Evolutionary conservation across 352 stramenopile species (phyloP), one percentile per base, ranked within the genome.

Genomic region (Globisporangium heterothallicum): DNA sequence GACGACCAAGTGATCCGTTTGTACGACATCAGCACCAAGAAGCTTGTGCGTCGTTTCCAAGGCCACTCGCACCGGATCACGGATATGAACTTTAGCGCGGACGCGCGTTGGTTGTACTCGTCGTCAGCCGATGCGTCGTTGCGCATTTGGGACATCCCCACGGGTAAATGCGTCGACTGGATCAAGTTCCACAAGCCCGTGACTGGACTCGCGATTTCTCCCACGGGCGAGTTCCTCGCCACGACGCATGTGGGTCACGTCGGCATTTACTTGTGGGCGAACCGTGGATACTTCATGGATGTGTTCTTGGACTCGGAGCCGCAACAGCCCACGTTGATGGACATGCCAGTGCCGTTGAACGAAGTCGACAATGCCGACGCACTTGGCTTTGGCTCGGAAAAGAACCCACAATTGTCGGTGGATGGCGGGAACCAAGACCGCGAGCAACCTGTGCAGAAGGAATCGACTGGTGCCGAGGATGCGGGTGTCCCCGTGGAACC

Each of bases 231-330:
- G 66, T 98, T 97, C 65, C 59, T 99, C 16, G 90, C 92, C 29
- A 99, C 95, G n/a, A 96, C 87, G 8, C 94, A 98, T 64, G 75
- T 88, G 1, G 78, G 79, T 29, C 82, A 90, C 49, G 68, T 97
- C 3, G 94, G 94, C 18, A 95, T 99, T 58, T 97, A 86, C 65
- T 63, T 99, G 8, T 99, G 94, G 94, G 92, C 92, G 12, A 97
- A 98, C 71, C 91, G 88, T 30, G 87, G 76, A 36, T 97, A 96
- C 68, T 98, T 98, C 59, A 84, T 83, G 42, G 74, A 95, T 10
- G 80, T 97, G 43, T 93, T 94, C 53, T 59, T 88, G 21, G 74
- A 94, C 62, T 62, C 71, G 8, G 78, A 91, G 56, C 84, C 92
- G 1, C 71, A 62, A 18, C 51, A 77, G 51, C 86, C 93, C 7